These are phyloP conservation scores for Cicer bijugum DNA, from an alignment of 306 rosid species.

Conservation along the genomic window DNA sequence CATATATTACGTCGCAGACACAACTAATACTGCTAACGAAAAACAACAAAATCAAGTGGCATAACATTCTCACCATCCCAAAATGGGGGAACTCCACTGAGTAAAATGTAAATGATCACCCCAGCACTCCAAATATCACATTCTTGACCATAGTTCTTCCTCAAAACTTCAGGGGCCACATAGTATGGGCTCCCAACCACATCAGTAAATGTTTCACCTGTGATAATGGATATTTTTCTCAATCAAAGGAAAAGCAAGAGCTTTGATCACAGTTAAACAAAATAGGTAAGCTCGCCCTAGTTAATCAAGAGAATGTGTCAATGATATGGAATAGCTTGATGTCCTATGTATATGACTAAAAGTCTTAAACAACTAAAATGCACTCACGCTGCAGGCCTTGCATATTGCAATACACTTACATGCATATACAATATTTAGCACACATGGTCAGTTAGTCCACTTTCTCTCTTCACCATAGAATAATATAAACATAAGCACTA, in stretches of 20 bases:
- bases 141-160: slow-evolving; percentile 81
- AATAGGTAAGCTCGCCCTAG: slow-evolving; percentile 5
- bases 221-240: slow-evolving; percentile 44
- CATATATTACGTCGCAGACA: slow-evolving; percentile 24
- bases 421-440: slow-evolving; percentile 14
- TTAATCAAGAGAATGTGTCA: slow-evolving; percentile 23
- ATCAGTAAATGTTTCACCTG: slow-evolving; percentile 88
- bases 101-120: slow-evolving; percentile 86
- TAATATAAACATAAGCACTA: slow-evolving; percentile 12
- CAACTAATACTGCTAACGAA: neutral
- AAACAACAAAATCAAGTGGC: slow-evolving; percentile 33
- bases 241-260: slow-evolving; percentile 6
- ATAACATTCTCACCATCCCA: slow-evolving; percentile 84
- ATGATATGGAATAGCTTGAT: slow-evolving; percentile 1
- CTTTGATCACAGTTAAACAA: neutral
- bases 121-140: slow-evolving; percentile 99
- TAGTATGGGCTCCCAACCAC: slow-evolving; percentile 99
- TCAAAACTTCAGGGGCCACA: slow-evolving; percentile 95
- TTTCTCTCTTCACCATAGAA: slow-evolving; percentile 25
- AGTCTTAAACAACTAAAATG: slow-evolving; percentile 23
- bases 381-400: slow-evolving; percentile 28
- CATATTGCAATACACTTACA: slow-evolving; percentile 1
- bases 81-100: slow-evolving; percentile 96
- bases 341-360: neutral
- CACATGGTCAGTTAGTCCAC: slow-evolving; percentile 10